Evolutionary conservation across 75 land plant species (phyloP), one percentile per base, ranked within the genome.

Genomic region (Isoetes taiwanensis): DNA sequence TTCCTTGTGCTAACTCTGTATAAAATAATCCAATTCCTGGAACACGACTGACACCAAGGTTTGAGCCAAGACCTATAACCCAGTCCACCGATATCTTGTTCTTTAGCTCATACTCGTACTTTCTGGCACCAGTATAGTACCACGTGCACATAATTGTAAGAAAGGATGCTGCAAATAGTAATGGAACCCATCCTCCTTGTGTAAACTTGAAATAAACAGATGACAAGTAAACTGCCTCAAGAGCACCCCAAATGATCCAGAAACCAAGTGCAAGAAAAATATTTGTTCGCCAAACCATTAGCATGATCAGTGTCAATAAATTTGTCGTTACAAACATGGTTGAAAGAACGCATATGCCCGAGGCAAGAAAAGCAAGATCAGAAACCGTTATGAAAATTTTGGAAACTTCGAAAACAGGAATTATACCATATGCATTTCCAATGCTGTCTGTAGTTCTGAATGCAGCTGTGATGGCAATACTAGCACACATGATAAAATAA

Each of bases 21-120:
- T 84, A 80, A 4, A 84, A 32, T 3, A 84, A 67, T 0, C 76
- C 84, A 2, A 80, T 57, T 31, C 89, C 84, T 0, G 78, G 69
- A 0, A 78, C 46, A 17, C 80, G 39, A 3, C 35, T 64, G 19
- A 74, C 52, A 16, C 53, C 56, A 4, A 63, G 63, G 27, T 60
- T 56, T 2, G 32, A 23, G 1, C 59, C 72, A 25, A 84, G 53
- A 3, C 42, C 33, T 39, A 10, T 59, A 0, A 78, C 32, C 26
- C 50, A 64, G 10, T 59, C 62, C 4, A 56, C 32, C 0, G 80
- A 72, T 14, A 80, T 64, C 62, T 75, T 78, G 52, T 72, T 66
- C 11, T 76, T 43, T 0, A 80, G 54, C 56, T 78, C 81, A 41
- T 59, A 78, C 16, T 27, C 52, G 37, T 74, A 71, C 29, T 65